Evolutionary conservation across 2,329 filamentous ascomycete genomes (phyloP), one percentile per base, ranked within the genome.

Genomic region (Ophiocordyceps sinensis): DNA sequence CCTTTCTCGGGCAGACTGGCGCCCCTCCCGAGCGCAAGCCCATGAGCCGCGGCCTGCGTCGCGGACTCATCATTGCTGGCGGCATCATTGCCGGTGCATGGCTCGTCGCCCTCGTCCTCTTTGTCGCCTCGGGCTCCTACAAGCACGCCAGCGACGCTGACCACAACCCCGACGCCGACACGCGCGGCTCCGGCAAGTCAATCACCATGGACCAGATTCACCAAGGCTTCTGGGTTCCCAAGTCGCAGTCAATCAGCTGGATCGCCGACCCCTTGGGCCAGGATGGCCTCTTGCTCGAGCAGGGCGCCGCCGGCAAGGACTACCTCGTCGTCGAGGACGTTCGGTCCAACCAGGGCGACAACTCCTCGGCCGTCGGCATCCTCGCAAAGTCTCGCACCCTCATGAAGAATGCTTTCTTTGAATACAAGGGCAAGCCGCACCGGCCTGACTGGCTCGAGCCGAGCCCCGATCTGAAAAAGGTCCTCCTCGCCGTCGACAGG

Each of bases 301-400:
- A 75, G 52, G 77, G 70, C 39, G 73, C 69, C 1, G 53, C 59
- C 1, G 77, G 71, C 5, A 78, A 85, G 51, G 79, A 81, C 44
- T 96, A 82, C 52, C 65, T 98, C 41, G 75, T 91, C 2, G 85
- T 95, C 1, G 83, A 94, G 56, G 86, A 96, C 58, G 81, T 98
- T 41, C 76, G 79, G 43, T 71, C 69, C 29, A 49, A 51, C 21
- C 51, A 57, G 7, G 57, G 58, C 8, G 45, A 44, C 5, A 45
- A 48, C 21, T 38, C 48, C 6, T 52, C 60, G 21, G 32, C 32
- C 32, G 9, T 15, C n/a, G n/a, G n/a, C n/a, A n/a, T 60, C 19
- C 47, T 65, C 12, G 61, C 66, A 36, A 65, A 70, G 39, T 73
- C 75, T 41, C 79, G 71, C 47, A 83, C 79, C 0, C 65, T 98